Evolutionary conservation across 495 filamentous ascomycete species (phyloP), one percentile per base, ranked within the genome.

Genomic region (Penicillium verhagenii): DNA sequence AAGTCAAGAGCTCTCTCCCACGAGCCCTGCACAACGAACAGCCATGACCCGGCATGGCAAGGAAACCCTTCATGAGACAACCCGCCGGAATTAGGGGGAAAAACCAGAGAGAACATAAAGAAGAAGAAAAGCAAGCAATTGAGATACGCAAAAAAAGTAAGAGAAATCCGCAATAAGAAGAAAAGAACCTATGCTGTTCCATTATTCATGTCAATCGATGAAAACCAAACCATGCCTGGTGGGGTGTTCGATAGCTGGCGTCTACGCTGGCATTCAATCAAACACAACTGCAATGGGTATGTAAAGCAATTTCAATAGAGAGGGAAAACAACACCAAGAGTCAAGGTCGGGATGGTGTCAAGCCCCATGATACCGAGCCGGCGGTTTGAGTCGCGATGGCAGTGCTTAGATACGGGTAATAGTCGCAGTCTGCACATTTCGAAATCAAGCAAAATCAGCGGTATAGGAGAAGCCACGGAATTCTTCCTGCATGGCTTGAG

Each of bases 401-500:
- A 54, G 50, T 47, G 28, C 52, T 58, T 43, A 44, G 59, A 46
- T 20, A 33, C 44, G 46, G 58, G 43, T 35, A 53, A 60, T 49
- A 25, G 56, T 61, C 44, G 51, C 23, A 45, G 13, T 47, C 40
- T 43, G 43, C 26, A 29, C 50, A 53, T 54, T 33, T n/a, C 52
- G 29, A 31, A 14, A 69, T 77, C 71, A 81, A 56, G 70, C 73
- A 66, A 90, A 90, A 67, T 91, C 87, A 28, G 88, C 87, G 29
- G 86, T 88, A 64, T 99, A 99, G 11, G 95, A 97, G 79, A 99
- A 99, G 58, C 94, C 94, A 43, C 94, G 87, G 89, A 99, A 99
- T 71, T 99, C 92, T 77, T 99, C 94, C 76, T 99, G 94, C 95
- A 97, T 97, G 18, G 91, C 89, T 79, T 97, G 93, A 9, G 95